phyloP scores from a whole-genome alignment of 1,139 yeast genomes.

The Pichia sp. region DNA sequence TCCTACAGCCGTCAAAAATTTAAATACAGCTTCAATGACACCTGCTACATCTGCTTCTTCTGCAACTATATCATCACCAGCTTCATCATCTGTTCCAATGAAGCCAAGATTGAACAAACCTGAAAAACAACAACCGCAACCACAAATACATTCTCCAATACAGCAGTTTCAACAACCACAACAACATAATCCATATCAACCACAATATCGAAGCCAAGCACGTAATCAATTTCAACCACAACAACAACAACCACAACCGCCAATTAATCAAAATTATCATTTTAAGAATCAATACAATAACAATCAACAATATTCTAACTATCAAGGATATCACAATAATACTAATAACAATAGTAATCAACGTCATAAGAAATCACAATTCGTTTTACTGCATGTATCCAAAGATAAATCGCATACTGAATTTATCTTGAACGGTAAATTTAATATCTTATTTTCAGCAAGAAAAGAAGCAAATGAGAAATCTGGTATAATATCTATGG shows the following conservation, averaged over 20 bases:
- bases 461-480: constrained; percentile 32
- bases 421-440: constrained; percentile 39
- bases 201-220: constrained; percentile 2
- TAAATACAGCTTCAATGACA: not conserved
- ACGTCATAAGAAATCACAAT: constrained; percentile 6
- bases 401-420: constrained; percentile 38
- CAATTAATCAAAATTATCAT: constrained; percentile 1
- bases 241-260: constrained; percentile 5
- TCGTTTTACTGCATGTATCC: constrained; percentile 37
- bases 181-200: constrained; percentile 16
- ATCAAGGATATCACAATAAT: not conserved
- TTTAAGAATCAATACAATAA: not conserved
- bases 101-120: not conserved
- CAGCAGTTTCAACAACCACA: constrained; percentile 5
- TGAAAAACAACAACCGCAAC: not conserved
- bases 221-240: constrained; percentile 2
- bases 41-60: not conserved
- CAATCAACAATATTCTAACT: not conserved
- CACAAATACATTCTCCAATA: constrained; percentile 2
- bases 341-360: constrained; percentile 1
- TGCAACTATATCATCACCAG: not conserved
- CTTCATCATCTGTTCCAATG: not conserved
- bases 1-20: not conserved
- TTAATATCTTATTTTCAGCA: constrained; percentile 51
- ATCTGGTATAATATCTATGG: constrained; percentile 37